These are phyloP conservation scores for Ceratobasidium papillatum DNA, from an alignment of 1,284 basidiomycete genomes.

Conservation along the genomic window DNA sequence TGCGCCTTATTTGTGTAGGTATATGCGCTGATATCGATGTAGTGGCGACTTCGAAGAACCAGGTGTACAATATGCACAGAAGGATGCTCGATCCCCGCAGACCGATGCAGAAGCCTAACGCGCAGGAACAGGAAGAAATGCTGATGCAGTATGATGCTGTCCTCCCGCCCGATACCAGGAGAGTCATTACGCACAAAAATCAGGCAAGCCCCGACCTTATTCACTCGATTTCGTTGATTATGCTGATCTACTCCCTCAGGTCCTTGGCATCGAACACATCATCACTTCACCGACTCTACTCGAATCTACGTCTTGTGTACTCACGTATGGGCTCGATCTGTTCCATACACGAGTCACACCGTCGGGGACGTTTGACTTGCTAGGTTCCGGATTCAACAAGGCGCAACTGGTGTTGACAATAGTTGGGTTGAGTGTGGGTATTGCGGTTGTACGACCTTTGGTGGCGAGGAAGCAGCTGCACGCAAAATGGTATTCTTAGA, in stretches of 20 bases:
- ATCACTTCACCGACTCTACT: conserved; percentile 83
- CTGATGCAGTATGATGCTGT: conserved; percentile 86
- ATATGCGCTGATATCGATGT: background rate
- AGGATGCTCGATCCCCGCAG: conserved; percentile 85
- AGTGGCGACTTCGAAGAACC: conserved; percentile 82
- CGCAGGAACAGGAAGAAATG: conserved; percentile 84
- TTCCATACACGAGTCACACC: conserved; percentile 87
- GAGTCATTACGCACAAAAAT: conserved; percentile 81
- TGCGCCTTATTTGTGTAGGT: background rate
- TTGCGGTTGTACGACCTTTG: conserved; percentile 79
- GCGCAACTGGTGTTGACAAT: conserved; percentile 88
- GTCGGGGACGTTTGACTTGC: conserved; percentile 92
- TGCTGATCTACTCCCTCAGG: conserved; percentile 54
- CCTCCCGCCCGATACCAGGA: conserved; percentile 74
- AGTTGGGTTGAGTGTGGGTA: conserved; percentile 72
- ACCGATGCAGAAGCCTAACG: conserved; percentile 78
- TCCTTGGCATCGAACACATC: conserved; percentile 71
- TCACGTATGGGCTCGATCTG: conserved; percentile 86
- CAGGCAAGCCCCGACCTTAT: conserved; percentile 59
- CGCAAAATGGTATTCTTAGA: conserved; percentile 68
- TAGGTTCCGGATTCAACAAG: conserved; percentile 93
- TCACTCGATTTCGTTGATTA: background rate
- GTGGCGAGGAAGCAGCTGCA: conserved; percentile 69
- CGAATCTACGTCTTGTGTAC: conserved; percentile 91
- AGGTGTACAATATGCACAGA: conserved; percentile 79